These are phyloP conservation scores for Parastagonospora avenae DNA, from an alignment of 2,329 filamentous ascomycete species.

Conservation along the genomic window DNA sequence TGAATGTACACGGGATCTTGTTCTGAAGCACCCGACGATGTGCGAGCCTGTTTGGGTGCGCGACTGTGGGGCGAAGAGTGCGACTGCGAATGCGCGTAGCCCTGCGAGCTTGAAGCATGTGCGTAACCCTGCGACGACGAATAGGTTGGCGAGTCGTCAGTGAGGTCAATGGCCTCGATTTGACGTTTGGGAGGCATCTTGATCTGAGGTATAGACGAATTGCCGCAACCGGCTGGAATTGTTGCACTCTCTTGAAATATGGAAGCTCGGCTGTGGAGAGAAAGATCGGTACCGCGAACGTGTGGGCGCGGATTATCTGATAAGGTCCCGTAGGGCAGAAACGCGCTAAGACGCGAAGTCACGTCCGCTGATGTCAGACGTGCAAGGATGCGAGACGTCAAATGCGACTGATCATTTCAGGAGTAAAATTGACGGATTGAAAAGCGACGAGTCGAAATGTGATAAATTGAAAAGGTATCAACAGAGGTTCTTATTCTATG, in stretches of 20 bases:
- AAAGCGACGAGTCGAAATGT: too few relatives aligned
- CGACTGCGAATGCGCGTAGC: constrained; percentile 16
- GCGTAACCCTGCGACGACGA: constrained; percentile 32
- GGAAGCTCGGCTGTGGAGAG: background rate
- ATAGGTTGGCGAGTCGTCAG: constrained; percentile 8
- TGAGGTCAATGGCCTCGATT: constrained; percentile 12
- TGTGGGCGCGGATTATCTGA: background rate
- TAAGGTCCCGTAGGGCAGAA: background rate
- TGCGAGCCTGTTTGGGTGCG: constrained; percentile 36
- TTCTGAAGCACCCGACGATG: constrained; percentile 30
- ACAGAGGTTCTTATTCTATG: background rate
- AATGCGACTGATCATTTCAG: background rate
- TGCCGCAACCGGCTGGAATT: background rate
- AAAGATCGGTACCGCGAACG: background rate
- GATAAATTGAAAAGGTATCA: background rate
- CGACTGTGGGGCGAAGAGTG: constrained; percentile 19
- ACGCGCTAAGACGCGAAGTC: constrained; percentile 8
- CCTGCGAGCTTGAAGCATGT: constrained; percentile 19
- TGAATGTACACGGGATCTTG: constrained; percentile 31
- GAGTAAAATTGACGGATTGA: background rate
- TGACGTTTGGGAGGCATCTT: constrained; percentile 13
- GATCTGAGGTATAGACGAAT: background rate
- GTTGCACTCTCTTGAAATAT: background rate
- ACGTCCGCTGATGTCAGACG: constrained; percentile 1
- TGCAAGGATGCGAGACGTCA: background rate